Conservation (phyloP, 345 rosid genomes). For the Populus euphratica region DNA sequence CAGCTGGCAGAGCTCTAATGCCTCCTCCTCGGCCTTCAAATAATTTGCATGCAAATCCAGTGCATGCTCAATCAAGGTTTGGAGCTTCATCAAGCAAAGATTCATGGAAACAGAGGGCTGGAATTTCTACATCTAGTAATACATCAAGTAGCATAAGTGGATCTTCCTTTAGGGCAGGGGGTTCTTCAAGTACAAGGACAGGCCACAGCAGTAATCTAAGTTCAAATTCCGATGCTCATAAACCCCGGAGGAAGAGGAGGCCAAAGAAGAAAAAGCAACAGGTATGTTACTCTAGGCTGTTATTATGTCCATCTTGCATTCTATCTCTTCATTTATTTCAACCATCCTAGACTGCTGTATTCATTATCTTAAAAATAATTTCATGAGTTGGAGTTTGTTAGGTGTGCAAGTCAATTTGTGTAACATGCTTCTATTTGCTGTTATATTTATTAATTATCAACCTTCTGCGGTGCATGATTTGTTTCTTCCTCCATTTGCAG, state of each 20-base stretch:
- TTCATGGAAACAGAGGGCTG: constrained; percentile 43
- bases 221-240: constrained; percentile 89
- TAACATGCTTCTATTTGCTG: not conserved
- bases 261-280: constrained; percentile 75
- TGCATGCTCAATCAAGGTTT: constrained; percentile 50
- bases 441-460: not conserved
- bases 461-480: not conserved
- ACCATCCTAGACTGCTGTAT: not conserved
- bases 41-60: constrained; percentile 30
- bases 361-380: not conserved
- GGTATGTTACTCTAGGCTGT: constrained; percentile 5
- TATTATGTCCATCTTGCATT: not conserved
- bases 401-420: not conserved
- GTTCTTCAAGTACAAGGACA: constrained; percentile 51
- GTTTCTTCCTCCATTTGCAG: constrained; percentile 11
- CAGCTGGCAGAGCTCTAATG: constrained; percentile 82
- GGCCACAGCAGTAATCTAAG: constrained; percentile 85
- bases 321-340: not conserved
- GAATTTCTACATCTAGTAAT: constrained; percentile 43
- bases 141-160: constrained; percentile 59
- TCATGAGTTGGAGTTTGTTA: not conserved
- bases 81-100: constrained; percentile 60
- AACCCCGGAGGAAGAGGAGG: constrained; percentile 91
- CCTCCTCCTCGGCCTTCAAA: constrained; percentile 85
- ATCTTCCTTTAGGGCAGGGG: constrained; percentile 43